phyloP scores from a whole-genome alignment of 2,329 filamentous ascomycete genomes.

The Penicillium sp. region DNA sequence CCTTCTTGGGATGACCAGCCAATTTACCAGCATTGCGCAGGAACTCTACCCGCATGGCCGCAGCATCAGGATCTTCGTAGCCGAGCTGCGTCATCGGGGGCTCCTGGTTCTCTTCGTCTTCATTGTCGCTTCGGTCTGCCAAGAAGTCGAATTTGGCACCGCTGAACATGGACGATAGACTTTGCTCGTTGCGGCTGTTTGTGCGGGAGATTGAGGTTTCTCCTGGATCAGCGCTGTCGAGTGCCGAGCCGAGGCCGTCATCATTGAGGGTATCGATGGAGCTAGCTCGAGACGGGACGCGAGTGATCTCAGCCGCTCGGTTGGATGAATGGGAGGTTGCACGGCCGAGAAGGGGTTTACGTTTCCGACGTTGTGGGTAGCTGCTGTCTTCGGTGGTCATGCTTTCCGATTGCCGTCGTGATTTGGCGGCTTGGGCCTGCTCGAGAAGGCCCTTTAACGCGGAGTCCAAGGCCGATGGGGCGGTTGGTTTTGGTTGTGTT shows the following conservation, averaged over 20 bases:
- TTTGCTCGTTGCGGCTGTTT: conserved; percentile 30
- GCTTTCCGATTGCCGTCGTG: conserved; percentile 28
- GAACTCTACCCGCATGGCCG: conserved; percentile 58
- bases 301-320: conserved; percentile 23
- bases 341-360: conserved; percentile 44
- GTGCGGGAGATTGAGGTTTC: conserved; percentile 28
- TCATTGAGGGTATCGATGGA: conserved; percentile 54
- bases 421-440: conserved; percentile 39
- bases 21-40: conserved; percentile 49
- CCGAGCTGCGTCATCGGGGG: conserved; percentile 50
- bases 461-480: conserved; percentile 35
- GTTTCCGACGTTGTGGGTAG: conserved; percentile 31
- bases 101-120: conserved; percentile 37
- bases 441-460: conserved; percentile 46
- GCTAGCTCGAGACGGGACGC: conserved; percentile 46
- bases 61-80: conserved; percentile 54
- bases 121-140: conserved; percentile 24
- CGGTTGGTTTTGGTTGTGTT: conserved; percentile 24
- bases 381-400: conserved; percentile 20
- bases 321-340: conserved; percentile 44
- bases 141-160: conserved; percentile 36
- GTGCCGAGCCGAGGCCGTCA: conserved; percentile 41
- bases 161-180: conserved; percentile 35
- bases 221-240: conserved; percentile 30
- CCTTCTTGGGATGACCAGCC: conserved; percentile 33